A percentile compares a stretch with the other conserved stretches of the same genome.
Evolutionary conservation across 2,329 filamentous ascomycete genomes (phyloP).

Genomic region (Fusarium haematococcum): DNA sequence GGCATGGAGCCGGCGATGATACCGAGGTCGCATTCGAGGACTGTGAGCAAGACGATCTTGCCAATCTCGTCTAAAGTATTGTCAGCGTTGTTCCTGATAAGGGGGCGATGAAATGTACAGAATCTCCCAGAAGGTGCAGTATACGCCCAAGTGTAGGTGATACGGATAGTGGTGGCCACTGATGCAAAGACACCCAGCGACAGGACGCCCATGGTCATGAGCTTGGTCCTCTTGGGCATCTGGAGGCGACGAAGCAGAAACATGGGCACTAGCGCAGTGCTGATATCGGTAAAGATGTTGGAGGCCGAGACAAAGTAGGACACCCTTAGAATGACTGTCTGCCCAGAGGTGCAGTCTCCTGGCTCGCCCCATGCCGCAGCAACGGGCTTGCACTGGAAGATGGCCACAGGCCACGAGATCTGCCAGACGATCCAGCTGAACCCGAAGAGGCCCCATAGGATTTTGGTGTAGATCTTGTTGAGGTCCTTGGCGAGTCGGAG

Average conservation of each 20-base stretch:
- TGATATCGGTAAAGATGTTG: constrained; percentile 32
- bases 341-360: constrained; percentile 26
- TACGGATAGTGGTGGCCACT: constrained; percentile 33
- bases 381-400: constrained; percentile 39
- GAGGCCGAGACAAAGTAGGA: constrained; percentile 31
- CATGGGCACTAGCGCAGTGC: constrained; percentile 19
- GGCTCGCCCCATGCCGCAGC: constrained; percentile 29
- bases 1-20: constrained; percentile 43
- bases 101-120: not conserved
- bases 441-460: constrained; percentile 16
- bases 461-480: constrained; percentile 4
- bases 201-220: constrained; percentile 25
- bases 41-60: constrained; percentile 39
- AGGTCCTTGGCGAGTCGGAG: constrained; percentile 29
- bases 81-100: not conserved
- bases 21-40: constrained; percentile 41
- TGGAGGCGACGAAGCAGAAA: constrained; percentile 29
- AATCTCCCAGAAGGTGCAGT: constrained; percentile 4
- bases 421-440: constrained; percentile 34
- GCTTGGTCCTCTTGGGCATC: constrained; percentile 23
- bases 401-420: constrained; percentile 33
- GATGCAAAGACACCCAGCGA: constrained; percentile 30
- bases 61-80: constrained; percentile 25
- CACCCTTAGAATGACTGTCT: constrained; percentile 23
- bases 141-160: constrained; percentile 35